Percentiles rank a stretch among this genome's conserved stretches.
These are phyloP conservation scores for Hypoxylon sp. DNA, from an alignment of 2,329 filamentous ascomycete genomes.

Conservation along the genomic window DNA sequence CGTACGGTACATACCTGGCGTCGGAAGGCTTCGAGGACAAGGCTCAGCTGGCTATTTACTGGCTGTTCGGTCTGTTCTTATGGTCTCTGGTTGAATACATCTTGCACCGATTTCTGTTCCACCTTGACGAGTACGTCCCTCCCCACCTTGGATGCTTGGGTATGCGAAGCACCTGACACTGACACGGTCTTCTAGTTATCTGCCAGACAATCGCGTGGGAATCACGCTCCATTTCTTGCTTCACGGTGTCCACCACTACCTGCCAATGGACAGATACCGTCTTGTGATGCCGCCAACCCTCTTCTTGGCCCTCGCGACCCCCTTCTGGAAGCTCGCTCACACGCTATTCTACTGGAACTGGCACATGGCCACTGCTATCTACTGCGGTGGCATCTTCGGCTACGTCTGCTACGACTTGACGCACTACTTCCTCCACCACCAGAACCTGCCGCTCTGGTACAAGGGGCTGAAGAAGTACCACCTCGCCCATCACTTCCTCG, in stretches of 20 bases:
- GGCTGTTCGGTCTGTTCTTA: slow-evolving; percentile 72
- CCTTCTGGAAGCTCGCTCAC: slow-evolving; percentile 94
- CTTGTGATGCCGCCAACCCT: slow-evolving; percentile 96
- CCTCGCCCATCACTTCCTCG: slow-evolving; percentile 94
- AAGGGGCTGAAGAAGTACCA: slow-evolving; percentile 96
- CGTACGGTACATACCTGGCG: slow-evolving; percentile 75
- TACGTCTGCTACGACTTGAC: slow-evolving; percentile 97
- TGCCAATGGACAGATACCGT: slow-evolving; percentile 98
- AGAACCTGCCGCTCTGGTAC: slow-evolving; percentile 89
- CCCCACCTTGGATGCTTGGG: neutral
- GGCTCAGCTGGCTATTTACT: slow-evolving; percentile 65
- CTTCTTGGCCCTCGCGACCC: slow-evolving; percentile 81
- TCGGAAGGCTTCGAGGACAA: slow-evolving; percentile 64
- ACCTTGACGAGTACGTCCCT: slow-evolving; percentile 81
- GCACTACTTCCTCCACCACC: slow-evolving; percentile 98
- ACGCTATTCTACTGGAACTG: slow-evolving; percentile 83
- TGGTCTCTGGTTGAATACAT: slow-evolving; percentile 93
- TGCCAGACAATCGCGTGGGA: slow-evolving; percentile 89
- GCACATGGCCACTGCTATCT: slow-evolving; percentile 80
- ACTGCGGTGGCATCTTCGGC: slow-evolving; percentile 90
- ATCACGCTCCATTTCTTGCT: slow-evolving; percentile 91
- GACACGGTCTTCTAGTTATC: slow-evolving; percentile 64
- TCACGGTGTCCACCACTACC: slow-evolving; percentile 96
- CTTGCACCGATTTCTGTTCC: slow-evolving; percentile 90
- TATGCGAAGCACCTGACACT: neutral